Evolutionary conservation across 176 grass and related monocot species (phyloP), one percentile per base, ranked within the genome.

Genomic region (Rhynchospora tenuis): DNA sequence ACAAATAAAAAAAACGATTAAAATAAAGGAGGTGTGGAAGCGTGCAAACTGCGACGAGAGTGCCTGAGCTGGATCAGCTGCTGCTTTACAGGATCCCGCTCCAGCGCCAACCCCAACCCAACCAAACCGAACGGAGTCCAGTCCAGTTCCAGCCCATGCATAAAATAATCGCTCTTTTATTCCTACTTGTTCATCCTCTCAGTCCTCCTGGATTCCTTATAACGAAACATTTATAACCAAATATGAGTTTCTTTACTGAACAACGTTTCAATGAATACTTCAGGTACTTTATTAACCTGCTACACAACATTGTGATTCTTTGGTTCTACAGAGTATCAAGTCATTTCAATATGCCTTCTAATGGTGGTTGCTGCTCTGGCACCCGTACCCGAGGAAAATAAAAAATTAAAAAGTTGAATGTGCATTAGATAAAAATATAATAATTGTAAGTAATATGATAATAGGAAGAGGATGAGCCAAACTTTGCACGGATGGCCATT

Each of bases 61-160:
- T 51, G 22, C 14, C 19, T 44, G 77, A 15, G 26, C 38, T 62
- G 58, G 55, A 59, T 42, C 29, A 67, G 80, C 46, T 54, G 80
- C 22, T 82, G 80, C 59, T 65, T 82, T 82, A 51, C 59, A 51
- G 80, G 80, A 68, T 82, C 80, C 80, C 45, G 22, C 60, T 29
- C 14, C 22, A 15, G 80, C 44, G 80, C 54, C 59, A 63, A 81
- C 73, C 47, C 73, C 73, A 55, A 76, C 73, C 50, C 47, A 31
- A 55, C 73, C 48, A 9, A 56, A 24, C 57, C 31, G 44, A 24
- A 45, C 56, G 11, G 29, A 17, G 56, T 81, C 77, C 77, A 61
- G 29, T 61, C 54, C 77, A 31, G 54, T 17, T 80, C 78, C 78
- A 45, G 78, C 15, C 28, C 59, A 45, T 2, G 19, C 43, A 46